Evolutionary conservation across 352 stramenopile genomes (phyloP).

Genomic region (Globisporangium yorkense): DNA sequence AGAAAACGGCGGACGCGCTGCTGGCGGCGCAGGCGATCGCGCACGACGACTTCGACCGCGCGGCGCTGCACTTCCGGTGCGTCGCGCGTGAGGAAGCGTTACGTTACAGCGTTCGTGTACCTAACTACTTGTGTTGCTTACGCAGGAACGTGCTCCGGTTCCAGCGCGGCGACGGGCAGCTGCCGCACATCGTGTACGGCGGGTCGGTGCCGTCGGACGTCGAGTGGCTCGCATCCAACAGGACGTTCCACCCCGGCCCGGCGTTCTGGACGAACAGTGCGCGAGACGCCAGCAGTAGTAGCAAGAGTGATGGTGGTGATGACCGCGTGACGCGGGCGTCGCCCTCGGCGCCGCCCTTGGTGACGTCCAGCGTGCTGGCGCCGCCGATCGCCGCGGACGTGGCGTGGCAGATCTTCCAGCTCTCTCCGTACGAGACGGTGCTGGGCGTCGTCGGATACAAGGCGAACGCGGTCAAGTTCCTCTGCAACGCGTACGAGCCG

Average conservation of each 20-base stretch:
- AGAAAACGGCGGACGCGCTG: constrained; percentile 73
- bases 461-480: constrained; percentile 56
- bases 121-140: neutral
- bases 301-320: neutral
- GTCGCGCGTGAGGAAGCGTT: neutral
- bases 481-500: constrained; percentile 61
- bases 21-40: constrained; percentile 74
- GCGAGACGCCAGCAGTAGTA: constrained; percentile 3
- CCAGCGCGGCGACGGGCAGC: constrained; percentile 42
- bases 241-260: constrained; percentile 75
- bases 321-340: neutral
- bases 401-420: constrained; percentile 76
- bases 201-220: constrained; percentile 43
- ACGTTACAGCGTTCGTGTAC: too few relatives aligned
- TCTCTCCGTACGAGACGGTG: constrained; percentile 71
- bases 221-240: constrained; percentile 55
- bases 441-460: constrained; percentile 54
- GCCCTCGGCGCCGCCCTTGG: neutral
- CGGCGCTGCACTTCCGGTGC: constrained; percentile 54
- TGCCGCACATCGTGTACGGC: constrained; percentile 76
- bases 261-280: constrained; percentile 42
- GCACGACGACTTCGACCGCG: constrained; percentile 65
- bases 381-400: constrained; percentile 72
- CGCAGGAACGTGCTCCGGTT: constrained; percentile 49
- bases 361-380: constrained; percentile 54